phyloP scores from a whole-genome alignment of 257 asterid genomes.

The Henckelia pumila region DNA sequence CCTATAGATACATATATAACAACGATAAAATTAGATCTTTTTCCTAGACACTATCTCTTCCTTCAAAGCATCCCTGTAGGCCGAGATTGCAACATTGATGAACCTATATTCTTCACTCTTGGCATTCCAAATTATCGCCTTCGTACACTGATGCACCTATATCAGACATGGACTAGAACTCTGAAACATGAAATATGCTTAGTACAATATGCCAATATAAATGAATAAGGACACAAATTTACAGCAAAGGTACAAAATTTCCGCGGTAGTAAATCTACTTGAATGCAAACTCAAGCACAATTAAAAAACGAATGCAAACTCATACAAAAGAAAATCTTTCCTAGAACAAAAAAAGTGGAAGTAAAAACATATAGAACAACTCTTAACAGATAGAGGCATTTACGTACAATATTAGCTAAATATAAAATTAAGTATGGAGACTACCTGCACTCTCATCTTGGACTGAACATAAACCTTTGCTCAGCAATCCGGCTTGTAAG shows the following conservation, averaged over 20 bases:
- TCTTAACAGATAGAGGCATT: constrained; percentile 6
- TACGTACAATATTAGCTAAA: not conserved
- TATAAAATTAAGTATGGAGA: constrained; percentile 17
- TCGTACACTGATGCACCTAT: not conserved
- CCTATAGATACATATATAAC: too few species aligned
- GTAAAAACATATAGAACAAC: not conserved
- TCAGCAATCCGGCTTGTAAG: constrained; percentile 83
- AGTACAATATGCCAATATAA: not conserved
- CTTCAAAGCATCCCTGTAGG: too few species aligned
- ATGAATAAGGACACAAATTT: not conserved
- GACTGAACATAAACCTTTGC: constrained; percentile 80
- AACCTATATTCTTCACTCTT: not conserved
- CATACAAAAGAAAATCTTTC: not conserved
- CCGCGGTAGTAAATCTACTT: not conserved
- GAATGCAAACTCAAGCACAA: too few species aligned
- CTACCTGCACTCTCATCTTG: constrained; percentile 99
- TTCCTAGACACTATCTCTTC: too few species aligned
- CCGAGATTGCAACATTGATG: too few species aligned
- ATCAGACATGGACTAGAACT: constrained; percentile 14
- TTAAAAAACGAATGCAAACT: too few species aligned
- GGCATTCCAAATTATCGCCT: not conserved
- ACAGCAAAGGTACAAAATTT: not conserved
- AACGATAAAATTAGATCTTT: too few species aligned
- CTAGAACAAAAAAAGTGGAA: constrained; percentile 1
- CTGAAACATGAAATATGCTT: constrained; percentile 4